A percentile compares a stretch with the other conserved stretches of the same genome.
Conservation (phyloP, 129 eudicot species). For the Mikania micrantha region DNA sequence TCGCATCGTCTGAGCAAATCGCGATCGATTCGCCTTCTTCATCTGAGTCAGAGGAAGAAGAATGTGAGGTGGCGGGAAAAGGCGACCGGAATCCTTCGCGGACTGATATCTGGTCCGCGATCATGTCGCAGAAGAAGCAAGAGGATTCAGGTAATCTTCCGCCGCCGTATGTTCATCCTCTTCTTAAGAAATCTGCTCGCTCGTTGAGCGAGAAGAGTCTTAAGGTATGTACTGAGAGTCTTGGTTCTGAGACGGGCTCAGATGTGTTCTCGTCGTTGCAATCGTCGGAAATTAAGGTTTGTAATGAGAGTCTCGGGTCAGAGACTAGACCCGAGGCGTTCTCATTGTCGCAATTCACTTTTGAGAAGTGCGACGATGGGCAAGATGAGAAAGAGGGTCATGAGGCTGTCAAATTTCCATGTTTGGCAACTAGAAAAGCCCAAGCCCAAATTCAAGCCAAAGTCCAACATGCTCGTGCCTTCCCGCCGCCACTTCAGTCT, state of each 20-base stretch:
- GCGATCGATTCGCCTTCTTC: conserved; percentile 30
- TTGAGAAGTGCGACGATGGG: neutral
- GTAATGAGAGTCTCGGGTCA: no score
- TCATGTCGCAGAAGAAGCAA: conserved; percentile 37
- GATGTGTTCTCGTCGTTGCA: conserved; percentile 47
- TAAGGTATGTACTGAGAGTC: conserved; percentile 82
- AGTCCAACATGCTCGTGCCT: conserved; percentile 25
- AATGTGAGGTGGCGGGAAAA: neutral
- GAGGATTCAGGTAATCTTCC: conserved; percentile 25
- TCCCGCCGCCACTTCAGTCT: conserved; percentile 89
- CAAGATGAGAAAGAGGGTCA: no score
- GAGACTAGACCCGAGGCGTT: no score
- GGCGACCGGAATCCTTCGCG: conserved; percentile 17
- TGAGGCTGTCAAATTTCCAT: conserved; percentile 28
- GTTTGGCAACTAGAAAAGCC: conserved; percentile 19
- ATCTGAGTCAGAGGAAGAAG: conserved; percentile 28
- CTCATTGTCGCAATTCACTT: no score
- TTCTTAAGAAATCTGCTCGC: conserved; percentile 43
- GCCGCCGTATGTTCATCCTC: conserved; percentile 71
- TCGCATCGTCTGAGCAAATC: conserved; percentile 40
- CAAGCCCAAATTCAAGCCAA: no score
- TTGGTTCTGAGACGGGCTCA: conserved; percentile 96
- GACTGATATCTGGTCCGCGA: conserved; percentile 52
- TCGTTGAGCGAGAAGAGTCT: conserved; percentile 70
- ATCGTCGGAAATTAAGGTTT: no score